Base-by-base conservation (phyloP, 169 alveolate species). In the Plasmodium vivax region DNA sequence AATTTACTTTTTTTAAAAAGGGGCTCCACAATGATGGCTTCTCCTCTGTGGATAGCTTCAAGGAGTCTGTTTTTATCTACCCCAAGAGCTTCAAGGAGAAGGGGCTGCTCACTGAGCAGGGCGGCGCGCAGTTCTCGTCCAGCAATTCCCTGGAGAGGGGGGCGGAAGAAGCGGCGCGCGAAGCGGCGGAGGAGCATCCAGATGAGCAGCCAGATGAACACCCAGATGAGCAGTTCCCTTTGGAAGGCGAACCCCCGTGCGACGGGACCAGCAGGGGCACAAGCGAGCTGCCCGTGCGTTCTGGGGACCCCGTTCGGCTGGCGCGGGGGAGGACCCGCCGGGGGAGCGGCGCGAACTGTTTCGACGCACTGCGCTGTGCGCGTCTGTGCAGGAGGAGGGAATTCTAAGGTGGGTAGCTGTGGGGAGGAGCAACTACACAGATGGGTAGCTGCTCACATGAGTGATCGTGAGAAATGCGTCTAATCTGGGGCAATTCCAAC, bases 1-100 rank as follows among this genome's bases (percentile, higher is more conserved):
- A 68, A 19, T 23, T 90, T 2, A 90, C 94, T 3, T 90, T 90
- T 47, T 80, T 62, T 62, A 90, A 80, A 51, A 90, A 90, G 77
- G 80, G 45, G 6, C 9, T 2, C 4, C 38, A 41, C 10, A 75
- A 75, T 34, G 54, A n/a, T 36, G 27, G 27, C 8, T 34, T 36
- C 14, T 75, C 62, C 45, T 75, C 83, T 7, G 56, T 19, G 56
- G 32, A 34, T 75, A 75, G 83, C 23, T 75, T 75, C 16, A 75
- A 27, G 58, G 47, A 75, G 16, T 19, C 83, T n/a, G 45, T 36
- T 75, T n/a, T 45, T 75, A 34, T 36, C 1, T n/a, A 34, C 38
- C 77, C 77, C 12, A 68, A 68, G 38, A 19, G 77, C 1, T 68
- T 68, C 27, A 68, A 68, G 38, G 77, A 68, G 10, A 68, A 68